Evolutionary conservation across 1,284 basidiomycete species (phyloP).

Genomic region (Ustilago xerochloae): DNA sequence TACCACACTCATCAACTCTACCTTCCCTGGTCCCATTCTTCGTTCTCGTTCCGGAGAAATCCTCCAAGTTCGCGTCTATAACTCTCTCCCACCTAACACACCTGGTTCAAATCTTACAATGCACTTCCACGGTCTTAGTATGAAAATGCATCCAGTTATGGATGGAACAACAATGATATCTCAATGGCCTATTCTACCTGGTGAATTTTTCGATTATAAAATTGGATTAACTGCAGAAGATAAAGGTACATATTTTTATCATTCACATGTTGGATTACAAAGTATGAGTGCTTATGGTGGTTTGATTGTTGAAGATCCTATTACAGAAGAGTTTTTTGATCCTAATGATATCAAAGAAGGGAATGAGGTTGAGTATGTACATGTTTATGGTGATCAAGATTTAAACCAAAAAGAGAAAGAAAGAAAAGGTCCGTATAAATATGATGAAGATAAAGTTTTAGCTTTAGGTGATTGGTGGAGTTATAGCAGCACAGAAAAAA

Average conservation of each 20-base stretch:
- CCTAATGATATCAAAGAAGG: not conserved
- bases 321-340: not conserved
- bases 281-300: constrained; percentile 53
- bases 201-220: constrained; percentile 49
- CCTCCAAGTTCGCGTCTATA: constrained; percentile 45
- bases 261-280: constrained; percentile 57
- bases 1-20: constrained; percentile 40
- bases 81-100: constrained; percentile 12
- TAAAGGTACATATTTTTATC: constrained; percentile 48
- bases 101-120: constrained; percentile 44
- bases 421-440: constrained; percentile 17
- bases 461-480: constrained; percentile 52
- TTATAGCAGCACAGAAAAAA: constrained; percentile 2
- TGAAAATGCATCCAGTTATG: constrained; percentile 52
- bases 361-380: not conserved
- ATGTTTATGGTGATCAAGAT: constrained; percentile 10
- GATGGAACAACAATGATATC: constrained; percentile 56
- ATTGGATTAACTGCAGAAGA: constrained; percentile 35
- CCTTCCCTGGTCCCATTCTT: constrained; percentile 53
- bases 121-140: constrained; percentile 55
- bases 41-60: constrained; percentile 51
- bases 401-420: not conserved
- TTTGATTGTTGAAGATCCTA: constrained; percentile 53
- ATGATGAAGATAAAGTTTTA: constrained; percentile 44
- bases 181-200: constrained; percentile 55